Evolutionary conservation across 2,329 filamentous ascomycete species (phyloP).

Genomic region (Alternaria consortialis): DNA sequence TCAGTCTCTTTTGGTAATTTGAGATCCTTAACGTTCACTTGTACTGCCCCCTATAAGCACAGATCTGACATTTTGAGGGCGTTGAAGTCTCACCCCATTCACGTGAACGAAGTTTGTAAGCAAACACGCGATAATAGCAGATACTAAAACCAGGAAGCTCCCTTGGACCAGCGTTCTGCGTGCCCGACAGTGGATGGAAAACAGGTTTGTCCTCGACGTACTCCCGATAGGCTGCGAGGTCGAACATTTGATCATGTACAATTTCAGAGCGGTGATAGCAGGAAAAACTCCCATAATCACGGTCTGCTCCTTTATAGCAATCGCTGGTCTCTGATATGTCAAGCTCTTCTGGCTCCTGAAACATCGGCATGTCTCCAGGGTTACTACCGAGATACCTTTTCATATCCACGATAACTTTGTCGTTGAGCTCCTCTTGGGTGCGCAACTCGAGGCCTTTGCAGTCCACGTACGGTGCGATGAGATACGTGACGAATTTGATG

Average conservation of each 20-base stretch:
- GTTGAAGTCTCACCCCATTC: neutral
- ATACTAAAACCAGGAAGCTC: neutral
- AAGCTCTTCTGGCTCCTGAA: neutral
- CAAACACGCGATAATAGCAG: neutral
- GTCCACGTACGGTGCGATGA: neutral
- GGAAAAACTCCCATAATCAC: fast-evolving
- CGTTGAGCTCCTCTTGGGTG: neutral
- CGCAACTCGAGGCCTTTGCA: neutral
- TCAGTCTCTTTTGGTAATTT: fast-evolving
- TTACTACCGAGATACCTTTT: neutral
- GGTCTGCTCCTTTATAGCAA: fast-evolving
- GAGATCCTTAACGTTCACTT: neutral
- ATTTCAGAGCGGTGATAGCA: neutral
- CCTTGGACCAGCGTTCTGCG: neutral
- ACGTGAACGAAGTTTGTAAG: neutral
- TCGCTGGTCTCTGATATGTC: neutral
- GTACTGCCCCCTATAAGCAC: neutral
- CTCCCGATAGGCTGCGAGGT: neutral
- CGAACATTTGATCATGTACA: neutral
- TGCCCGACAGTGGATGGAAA: neutral
- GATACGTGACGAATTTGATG: fast-evolving
- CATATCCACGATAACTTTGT: neutral
- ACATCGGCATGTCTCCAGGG: neutral
- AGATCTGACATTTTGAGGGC: neutral
- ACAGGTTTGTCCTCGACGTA: neutral